Conservation (phyloP, 2,329 filamentous ascomycete species). For the Botrytis elliptica region DNA sequence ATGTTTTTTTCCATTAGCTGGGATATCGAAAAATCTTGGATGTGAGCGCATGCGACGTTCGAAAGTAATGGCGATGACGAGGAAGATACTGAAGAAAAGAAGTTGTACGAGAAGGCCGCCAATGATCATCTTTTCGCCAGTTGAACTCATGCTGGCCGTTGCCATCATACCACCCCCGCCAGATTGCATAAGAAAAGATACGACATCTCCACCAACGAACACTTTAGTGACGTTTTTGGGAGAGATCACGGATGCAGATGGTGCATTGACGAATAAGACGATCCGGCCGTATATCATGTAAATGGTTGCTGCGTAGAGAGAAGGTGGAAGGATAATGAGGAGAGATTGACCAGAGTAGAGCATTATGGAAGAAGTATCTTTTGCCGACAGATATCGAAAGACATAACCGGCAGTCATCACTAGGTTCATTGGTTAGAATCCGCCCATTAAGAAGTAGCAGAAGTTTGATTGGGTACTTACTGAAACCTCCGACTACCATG, state of each 20-base stretch:
- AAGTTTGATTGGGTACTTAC: neutral
- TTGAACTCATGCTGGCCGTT: neutral
- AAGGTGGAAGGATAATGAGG: conserved; percentile 37
- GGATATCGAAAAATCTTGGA: neutral
- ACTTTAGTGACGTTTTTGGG: conserved; percentile 51
- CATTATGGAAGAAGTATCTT: conserved; percentile 37
- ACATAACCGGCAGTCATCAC: conserved; percentile 32
- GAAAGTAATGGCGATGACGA: conserved; percentile 32
- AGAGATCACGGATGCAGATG: conserved; percentile 41
- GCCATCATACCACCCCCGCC: conserved; percentile 32
- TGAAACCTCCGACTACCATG: neutral
- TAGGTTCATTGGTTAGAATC: neutral
- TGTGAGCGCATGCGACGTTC: conserved; percentile 11
- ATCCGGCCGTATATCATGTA: conserved; percentile 38
- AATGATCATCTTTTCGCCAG: conserved; percentile 41
- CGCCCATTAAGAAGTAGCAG: too few species aligned
- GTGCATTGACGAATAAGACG: conserved; percentile 28
- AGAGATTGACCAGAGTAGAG: conserved; percentile 36
- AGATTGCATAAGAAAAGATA: conserved; percentile 53
- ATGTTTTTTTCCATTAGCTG: conserved; percentile 18
- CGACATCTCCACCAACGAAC: conserved; percentile 55
- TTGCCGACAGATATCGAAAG: conserved; percentile 26
- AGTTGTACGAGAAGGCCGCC: conserved; percentile 51
- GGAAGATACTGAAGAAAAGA: conserved; percentile 49
- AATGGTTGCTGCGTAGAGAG: conserved; percentile 38